A percentile compares a stretch with the other conserved stretches of the same genome.
phyloP scores from a whole-genome alignment of 805 yeast species.

The Sugiyamaella floridensis region DNA sequence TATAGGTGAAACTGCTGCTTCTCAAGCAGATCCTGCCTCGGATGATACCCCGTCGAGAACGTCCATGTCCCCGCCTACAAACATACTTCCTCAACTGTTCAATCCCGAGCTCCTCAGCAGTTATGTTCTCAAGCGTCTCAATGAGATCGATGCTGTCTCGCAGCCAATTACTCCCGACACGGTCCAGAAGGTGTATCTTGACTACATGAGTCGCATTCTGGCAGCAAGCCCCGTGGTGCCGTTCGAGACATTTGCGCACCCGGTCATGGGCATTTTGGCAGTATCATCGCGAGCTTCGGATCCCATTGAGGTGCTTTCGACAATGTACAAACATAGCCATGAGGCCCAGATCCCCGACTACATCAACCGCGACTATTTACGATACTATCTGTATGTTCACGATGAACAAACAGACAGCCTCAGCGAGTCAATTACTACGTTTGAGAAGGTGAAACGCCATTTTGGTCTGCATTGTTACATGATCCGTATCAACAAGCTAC shows the following conservation, averaged over 20 bases:
- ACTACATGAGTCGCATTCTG: constrained; percentile 50
- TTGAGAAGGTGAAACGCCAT: constrained; percentile 36
- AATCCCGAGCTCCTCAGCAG: constrained; percentile 32
- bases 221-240: constrained; percentile 58
- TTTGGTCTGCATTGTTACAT: constrained; percentile 26
- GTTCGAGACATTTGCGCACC: constrained; percentile 83
- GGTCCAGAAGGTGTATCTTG: constrained; percentile 41
- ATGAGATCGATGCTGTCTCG: neutral
- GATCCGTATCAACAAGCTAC: constrained; percentile 15
- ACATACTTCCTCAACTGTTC: constrained; percentile 28
- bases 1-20: constrained; percentile 29
- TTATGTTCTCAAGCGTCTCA: constrained; percentile 14
- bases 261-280: constrained; percentile 66
- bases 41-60: constrained; percentile 14
- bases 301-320: constrained; percentile 52
- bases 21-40: constrained; percentile 9
- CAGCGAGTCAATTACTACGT: constrained; percentile 35
- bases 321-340: constrained; percentile 40
- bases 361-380: constrained; percentile 59
- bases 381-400: constrained; percentile 43
- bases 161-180: constrained; percentile 19
- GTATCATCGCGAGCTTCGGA: constrained; percentile 51
- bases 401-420: constrained; percentile 42
- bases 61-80: constrained; percentile 21
- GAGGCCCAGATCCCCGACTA: constrained; percentile 47